Evolutionary conservation across 495 filamentous ascomycete genomes (phyloP), one percentile per base, ranked within the genome.

Genomic region (Talaromyces nanjingensis): DNA sequence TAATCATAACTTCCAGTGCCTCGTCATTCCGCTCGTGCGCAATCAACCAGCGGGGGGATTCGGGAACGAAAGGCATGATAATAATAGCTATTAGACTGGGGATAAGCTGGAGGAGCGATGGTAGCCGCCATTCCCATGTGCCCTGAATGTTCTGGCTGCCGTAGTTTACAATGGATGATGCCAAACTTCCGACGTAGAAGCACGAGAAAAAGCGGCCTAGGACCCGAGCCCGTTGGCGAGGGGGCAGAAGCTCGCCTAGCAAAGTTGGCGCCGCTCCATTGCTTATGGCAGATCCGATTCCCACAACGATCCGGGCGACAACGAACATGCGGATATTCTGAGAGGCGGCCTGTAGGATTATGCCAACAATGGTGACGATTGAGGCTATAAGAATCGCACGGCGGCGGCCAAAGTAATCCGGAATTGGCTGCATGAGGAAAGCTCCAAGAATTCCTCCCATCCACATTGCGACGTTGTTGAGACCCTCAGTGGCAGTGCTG

Each of bases 231-330:
- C 89, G 83, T 53, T 84, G 83, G 65, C 91, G 86, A 3, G 89
- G 81, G 64, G 87, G 89, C 42, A 86, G 87, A 59, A 86, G 89
- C 71, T 93, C 89, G 1, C 88, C 88, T 67, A 91, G 88, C 87
- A 88, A 92, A 1, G 86, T 88, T 1, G 90, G 89, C 11, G 90
- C 84, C 1, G 85, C 87, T 0, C 85, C 82, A 3, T 85, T 86
- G 67, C 86, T 86, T 70, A 88, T 80, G 52, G 83, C 82, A 63
- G 84, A 83, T 4, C 87, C 87, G 63, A 90, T 72, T 3, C 87
- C 88, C 2, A 88, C 88, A 47, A 91, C 79, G 33, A 90, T 72
- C 31, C 88, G 77, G 4, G 84, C 88, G n/a, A 85, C 71, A 55
- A 90, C 86, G 54, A 90, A 81, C 31, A 90, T 88, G 2, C 79